These are phyloP conservation scores for Phytophthora fragariae DNA, from an alignment of 352 stramenopile genomes.

Conservation along the genomic window DNA sequence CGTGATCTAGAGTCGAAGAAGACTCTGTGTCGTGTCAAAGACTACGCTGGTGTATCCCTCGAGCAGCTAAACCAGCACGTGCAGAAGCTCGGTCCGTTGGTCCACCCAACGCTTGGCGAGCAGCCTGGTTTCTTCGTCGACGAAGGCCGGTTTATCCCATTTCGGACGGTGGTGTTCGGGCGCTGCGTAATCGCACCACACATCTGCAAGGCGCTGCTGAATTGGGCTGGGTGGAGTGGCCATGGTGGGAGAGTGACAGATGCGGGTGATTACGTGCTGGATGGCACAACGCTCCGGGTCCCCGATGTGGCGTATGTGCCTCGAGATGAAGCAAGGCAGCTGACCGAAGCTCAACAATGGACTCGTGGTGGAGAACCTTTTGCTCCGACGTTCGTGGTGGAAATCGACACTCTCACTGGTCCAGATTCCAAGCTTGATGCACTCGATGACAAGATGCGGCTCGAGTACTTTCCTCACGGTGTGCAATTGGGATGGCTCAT, in stretches of 20 bases:
- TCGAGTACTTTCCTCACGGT: slow-evolving; percentile 33
- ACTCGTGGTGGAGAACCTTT: slow-evolving; percentile 32
- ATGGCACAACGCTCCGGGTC: slow-evolving; percentile 13
- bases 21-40: slow-evolving; percentile 33
- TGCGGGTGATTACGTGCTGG: slow-evolving; percentile 21
- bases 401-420: slow-evolving; percentile 34
- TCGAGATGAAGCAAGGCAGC: slow-evolving; percentile 13
- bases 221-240: slow-evolving; percentile 20
- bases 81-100: slow-evolving; percentile 28
- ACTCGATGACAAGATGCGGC: slow-evolving; percentile 19
- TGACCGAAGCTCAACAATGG: slow-evolving; percentile 22
- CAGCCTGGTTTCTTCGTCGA: slow-evolving; percentile 37
- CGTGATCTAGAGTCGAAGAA: slow-evolving; percentile 35
- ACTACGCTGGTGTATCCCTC: slow-evolving; percentile 34
- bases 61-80: slow-evolving; percentile 38
- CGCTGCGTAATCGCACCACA: slow-evolving; percentile 16
- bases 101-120: slow-evolving; percentile 31
- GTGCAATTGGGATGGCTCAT: slow-evolving; percentile 37
- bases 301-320: slow-evolving; percentile 11
- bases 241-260: slow-evolving; percentile 25
- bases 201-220: slow-evolving; percentile 4
- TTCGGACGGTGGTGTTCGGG: slow-evolving; percentile 26
- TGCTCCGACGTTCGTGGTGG: slow-evolving; percentile 31
- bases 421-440: slow-evolving; percentile 18
- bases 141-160: slow-evolving; percentile 37